phyloP scores from a whole-genome alignment of 2,329 filamentous ascomycete species.

The Clarireedia paspali region DNA sequence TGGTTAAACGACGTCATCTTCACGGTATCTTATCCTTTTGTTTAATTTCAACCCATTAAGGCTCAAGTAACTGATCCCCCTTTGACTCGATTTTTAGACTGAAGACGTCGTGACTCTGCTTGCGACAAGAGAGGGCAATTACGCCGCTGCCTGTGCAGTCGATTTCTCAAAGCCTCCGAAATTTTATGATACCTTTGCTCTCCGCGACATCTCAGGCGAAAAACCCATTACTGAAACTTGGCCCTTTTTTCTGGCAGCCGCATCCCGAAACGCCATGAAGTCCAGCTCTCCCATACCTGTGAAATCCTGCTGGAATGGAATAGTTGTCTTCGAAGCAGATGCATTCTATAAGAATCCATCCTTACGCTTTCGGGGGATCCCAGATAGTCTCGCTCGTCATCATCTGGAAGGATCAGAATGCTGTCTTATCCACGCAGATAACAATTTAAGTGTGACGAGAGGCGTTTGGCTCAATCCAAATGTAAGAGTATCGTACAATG shows the following conservation, averaged over 20 bases:
- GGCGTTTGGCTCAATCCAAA: conserved; percentile 64
- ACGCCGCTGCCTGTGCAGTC: conserved; percentile 54
- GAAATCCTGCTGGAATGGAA: conserved; percentile 50
- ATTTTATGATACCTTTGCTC: conserved; percentile 53
- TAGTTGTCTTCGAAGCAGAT: conserved; percentile 43
- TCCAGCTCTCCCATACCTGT: conserved; percentile 43
- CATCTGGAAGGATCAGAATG: conserved; percentile 75
- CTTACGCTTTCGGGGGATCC: conserved; percentile 55
- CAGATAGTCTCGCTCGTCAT: conserved; percentile 50
- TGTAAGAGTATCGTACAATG: conserved; percentile 59
- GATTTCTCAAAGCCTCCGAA: conserved; percentile 41
- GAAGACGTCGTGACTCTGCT: conserved; percentile 49
- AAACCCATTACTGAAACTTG: conserved; percentile 46
- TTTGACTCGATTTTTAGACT: conserved; percentile 31
- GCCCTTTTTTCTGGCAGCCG: conserved; percentile 48
- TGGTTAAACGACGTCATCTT: conserved; percentile 60
- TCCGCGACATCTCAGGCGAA: conserved; percentile 45
- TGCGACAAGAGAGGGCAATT: conserved; percentile 48
- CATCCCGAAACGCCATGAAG: conserved; percentile 47
- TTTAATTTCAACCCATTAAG: background rate
- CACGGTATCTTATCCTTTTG: conserved; percentile 33
- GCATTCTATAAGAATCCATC: conserved; percentile 40
- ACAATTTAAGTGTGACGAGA: conserved; percentile 32
- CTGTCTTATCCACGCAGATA: conserved; percentile 69
- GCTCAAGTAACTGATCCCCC: background rate